Base-by-base conservation (phyloP, 1,139 yeast genomes). In the Ogataea hybrid region DNA sequence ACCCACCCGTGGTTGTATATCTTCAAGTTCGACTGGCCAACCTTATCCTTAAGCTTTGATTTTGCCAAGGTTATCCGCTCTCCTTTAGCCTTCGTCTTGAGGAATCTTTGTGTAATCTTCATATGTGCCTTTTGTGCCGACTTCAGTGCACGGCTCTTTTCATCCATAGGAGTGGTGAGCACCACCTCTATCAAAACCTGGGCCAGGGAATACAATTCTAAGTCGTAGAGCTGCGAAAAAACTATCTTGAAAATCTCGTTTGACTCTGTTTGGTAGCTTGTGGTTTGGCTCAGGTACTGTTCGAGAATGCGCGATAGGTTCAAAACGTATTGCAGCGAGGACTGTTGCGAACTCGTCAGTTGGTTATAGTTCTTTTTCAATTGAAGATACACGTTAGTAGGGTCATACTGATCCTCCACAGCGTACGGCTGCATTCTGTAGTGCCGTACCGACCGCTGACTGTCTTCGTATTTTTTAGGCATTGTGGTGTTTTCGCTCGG, bases 151-250 rank as follows among this genome's bases (percentile, higher is more conserved):
- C 36, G 36, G 14, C 18, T 25, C 22, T 23, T 28, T 16, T 20
- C 31, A 20, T 6, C 35, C 30, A 32, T 12, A 3, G 42, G 35
- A 3, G 37, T 16, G 5, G 37, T 30, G 7, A 36, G 16, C 12
- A 44, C 18, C 2, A 43, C 35, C 6, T 42, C 42, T 18, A 48
- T 14, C 5, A 47, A 29, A 11, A 39, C 20, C 12, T 32, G 12
- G 6, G 34, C 45, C 7, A 35, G 35, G 10, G 37, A 15, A 6
- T 28, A 15, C 14, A 47, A 32, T 18, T 35, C 29, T 21, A 44
- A 41, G 14, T 44, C 46, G 35, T 42, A 43, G 5, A 48, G 35
- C 27, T 48, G 51, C 9, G 30, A 11, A 22, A 42, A 48, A 7
- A 48, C 36, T 8, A 28, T 14, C 22, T 32, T 39, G 42, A 42